Conservation (phyloP, 352 stramenopile genomes). For the Globisporangium acanthophoron region DNA sequence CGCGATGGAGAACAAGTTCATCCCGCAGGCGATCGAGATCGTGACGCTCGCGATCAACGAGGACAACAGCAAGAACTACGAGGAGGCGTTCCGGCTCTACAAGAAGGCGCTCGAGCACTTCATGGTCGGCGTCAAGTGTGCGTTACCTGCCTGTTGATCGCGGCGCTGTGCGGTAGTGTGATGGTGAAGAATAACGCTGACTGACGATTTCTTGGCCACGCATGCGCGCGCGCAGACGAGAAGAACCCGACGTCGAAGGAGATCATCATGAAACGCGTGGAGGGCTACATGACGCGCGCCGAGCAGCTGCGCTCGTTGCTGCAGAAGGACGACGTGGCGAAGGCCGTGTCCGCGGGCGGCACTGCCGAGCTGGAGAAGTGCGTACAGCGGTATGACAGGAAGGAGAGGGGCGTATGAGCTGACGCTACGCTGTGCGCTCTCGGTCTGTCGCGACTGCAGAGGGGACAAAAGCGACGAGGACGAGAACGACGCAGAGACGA, state of each 20-base stretch:
- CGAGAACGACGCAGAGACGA: constrained; percentile 92
- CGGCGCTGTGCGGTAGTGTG: neutral
- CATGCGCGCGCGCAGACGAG: constrained; percentile 48
- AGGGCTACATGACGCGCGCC: constrained; percentile 87
- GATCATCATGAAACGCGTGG: constrained; percentile 89
- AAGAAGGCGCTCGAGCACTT: constrained; percentile 89
- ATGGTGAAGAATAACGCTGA: too few species aligned
- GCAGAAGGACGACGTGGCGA: constrained; percentile 50
- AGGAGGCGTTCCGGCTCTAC: constrained; percentile 83
- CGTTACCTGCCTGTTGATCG: constrained; percentile 11
- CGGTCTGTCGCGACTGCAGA: constrained; percentile 20
- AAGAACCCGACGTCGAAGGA: constrained; percentile 89
- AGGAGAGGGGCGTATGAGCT: neutral
- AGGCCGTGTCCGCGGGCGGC: constrained; percentile 47
- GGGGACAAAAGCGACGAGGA: constrained; percentile 83
- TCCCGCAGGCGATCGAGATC: constrained; percentile 88
- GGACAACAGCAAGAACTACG: constrained; percentile 88
- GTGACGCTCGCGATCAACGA: constrained; percentile 83
- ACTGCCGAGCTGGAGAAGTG: constrained; percentile 76
- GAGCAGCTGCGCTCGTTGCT: constrained; percentile 84
- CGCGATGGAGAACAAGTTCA: constrained; percentile 88
- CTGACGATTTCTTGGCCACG: neutral
- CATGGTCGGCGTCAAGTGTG: constrained; percentile 87
- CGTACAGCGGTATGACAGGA: neutral
- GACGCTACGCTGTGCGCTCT: neutral